Percentiles rank a stretch among this genome's conserved stretches.
Evolutionary conservation across 805 yeast genomes (phyloP).

Genomic region (Saccharomycopsis fibuligera): DNA sequence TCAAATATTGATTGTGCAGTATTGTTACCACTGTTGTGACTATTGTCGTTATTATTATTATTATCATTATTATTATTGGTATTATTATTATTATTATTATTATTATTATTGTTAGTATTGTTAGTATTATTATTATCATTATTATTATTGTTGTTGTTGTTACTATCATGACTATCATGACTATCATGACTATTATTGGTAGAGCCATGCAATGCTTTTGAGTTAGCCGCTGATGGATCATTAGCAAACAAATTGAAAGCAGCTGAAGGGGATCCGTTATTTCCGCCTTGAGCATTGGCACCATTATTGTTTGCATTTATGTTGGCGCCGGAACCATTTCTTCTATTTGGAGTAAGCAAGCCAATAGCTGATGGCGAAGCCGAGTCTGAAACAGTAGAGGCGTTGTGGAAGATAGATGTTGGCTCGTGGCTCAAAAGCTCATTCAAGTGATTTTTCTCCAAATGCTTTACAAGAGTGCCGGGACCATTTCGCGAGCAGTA

Average conservation of each 20-base stretch:
- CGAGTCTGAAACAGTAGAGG: no score
- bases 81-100: neutral
- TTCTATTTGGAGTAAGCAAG: neutral
- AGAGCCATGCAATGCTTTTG: no score
- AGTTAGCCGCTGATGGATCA: neutral
- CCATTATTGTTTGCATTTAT: neutral
- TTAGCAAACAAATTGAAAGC: no score
- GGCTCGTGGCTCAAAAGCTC: conserved; percentile 11
- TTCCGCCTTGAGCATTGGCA: neutral
- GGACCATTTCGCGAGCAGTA: conserved; percentile 21
- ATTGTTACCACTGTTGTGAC: neutral
- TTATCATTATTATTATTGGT: neutral
- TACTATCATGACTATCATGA: neutral
- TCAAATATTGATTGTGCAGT: conserved; percentile 1
- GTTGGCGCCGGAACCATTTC: neutral
- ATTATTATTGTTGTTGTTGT: neutral
- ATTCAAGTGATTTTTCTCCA: conserved; percentile 16
- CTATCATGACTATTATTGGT: no score
- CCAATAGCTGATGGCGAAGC: no score
- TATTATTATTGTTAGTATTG: neutral
- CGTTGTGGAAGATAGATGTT: neutral
- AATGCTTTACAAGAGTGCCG: conserved; percentile 19
- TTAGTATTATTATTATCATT: neutral
- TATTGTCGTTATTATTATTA: neutral
- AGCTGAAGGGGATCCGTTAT: neutral